These are phyloP conservation scores for Closterium sp. DNA, from an alignment of 139 green algal genomes.

Conservation along the genomic window DNA sequence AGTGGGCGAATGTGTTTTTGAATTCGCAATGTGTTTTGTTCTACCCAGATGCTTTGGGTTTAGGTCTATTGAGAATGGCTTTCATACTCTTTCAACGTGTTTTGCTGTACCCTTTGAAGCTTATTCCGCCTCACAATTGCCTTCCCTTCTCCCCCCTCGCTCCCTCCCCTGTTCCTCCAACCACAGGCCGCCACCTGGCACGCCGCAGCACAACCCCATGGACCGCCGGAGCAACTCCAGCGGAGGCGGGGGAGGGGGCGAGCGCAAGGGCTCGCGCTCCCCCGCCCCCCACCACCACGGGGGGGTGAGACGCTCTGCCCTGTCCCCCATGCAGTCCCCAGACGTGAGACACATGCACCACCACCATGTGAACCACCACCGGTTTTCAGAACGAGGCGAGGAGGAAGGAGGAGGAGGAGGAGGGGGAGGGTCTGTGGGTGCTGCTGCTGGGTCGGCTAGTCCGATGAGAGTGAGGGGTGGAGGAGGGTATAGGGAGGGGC, in stretches of 20 bases:
- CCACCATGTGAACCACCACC: background rate
- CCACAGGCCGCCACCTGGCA: background rate
- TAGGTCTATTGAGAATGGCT: too few relatives aligned
- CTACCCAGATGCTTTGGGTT: too few relatives aligned
- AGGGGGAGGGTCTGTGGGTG: background rate
- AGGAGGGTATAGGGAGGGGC: background rate
- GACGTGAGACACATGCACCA: background rate
- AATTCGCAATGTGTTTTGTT: too few relatives aligned
- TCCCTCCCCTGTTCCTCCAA: background rate
- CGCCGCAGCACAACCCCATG: background rate
- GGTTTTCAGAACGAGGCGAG: background rate
- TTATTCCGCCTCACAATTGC: too few relatives aligned
- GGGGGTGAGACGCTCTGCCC: background rate
- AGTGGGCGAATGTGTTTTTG: too few relatives aligned
- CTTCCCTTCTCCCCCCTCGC: background rate
- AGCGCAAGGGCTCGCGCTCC: background rate
- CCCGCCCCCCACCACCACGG: background rate
- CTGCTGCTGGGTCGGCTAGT: background rate
- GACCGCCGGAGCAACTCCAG: background rate
- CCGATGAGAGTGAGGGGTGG: background rate
- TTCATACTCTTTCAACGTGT: too few relatives aligned
- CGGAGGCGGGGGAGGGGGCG: background rate
- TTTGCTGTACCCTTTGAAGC: too few relatives aligned
- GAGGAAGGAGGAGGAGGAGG: background rate
- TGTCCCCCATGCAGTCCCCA: background rate